phyloP scores from a whole-genome alignment of 176 grass and related monocot genomes.

The Musa itinerans region DNA sequence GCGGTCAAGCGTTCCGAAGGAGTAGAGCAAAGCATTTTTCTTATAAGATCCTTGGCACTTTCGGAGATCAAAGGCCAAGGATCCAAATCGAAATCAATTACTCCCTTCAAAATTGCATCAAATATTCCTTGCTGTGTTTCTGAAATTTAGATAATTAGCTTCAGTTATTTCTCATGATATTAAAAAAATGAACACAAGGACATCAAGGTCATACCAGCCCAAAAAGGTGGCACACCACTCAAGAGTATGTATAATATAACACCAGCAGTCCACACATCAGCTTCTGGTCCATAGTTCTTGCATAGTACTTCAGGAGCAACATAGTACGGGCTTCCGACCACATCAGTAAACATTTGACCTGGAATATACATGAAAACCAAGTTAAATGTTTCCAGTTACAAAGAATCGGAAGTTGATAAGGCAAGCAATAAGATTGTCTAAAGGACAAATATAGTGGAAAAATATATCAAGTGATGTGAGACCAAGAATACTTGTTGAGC shows the following conservation, averaged over 20 bases:
- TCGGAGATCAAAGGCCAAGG: conserved; percentile 95
- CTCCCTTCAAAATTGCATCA: conserved; percentile 88
- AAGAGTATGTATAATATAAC: conserved; percentile 23
- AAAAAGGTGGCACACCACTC: conserved; percentile 26
- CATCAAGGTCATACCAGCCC: conserved; percentile 2
- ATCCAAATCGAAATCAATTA: conserved; percentile 86
- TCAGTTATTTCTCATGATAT: background rate
- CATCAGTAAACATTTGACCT: conserved; percentile 18
- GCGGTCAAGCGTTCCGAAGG: conserved; percentile 61
- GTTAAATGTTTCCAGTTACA: background rate
- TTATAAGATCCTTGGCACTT: conserved; percentile 94
- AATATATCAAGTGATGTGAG: background rate
- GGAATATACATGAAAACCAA: background rate
- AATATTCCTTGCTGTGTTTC: conserved; percentile 99
- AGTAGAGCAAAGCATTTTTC: conserved; percentile 68
- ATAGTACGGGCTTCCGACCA: conserved; percentile 23
- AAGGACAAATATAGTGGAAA: background rate
- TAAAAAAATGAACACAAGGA: background rate
- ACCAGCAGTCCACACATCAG: conserved; percentile 25
- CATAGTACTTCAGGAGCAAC: conserved; percentile 22
- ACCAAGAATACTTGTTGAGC: background rate
- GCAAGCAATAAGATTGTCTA: background rate
- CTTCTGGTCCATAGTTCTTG: conserved; percentile 21
- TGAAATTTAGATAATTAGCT: conserved; percentile 25
- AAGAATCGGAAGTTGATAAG: too few relatives aligned